Evolutionary conservation across 345 rosid genomes (phyloP), one percentile per base, ranked within the genome.

Genomic region (Ceriops tagal): DNA sequence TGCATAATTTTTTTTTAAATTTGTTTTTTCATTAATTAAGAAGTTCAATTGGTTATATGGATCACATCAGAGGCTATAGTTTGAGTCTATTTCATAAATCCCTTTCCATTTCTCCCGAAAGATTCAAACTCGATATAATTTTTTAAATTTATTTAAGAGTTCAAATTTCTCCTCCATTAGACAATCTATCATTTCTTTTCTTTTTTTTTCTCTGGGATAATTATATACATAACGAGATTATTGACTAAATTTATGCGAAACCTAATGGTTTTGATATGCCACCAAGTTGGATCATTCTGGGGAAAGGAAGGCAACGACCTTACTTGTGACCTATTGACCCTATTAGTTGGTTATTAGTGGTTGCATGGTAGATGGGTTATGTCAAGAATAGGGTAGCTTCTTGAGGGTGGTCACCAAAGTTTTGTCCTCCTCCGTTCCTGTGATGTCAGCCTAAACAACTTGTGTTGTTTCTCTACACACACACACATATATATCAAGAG

Each of bases 231-330:
- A 21, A 62, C 64, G 28, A 35, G 57, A 43, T 13, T 43, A 43
- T 43, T 43, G 18, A 43, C 49, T 43, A 43, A 15, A 69, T 61
- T 60, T 28, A 20, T 28, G 34, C 30, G 21, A 56, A 26, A 49
- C 3, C 26, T 52, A 32, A 52, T 62, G 60, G 35, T 64, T 11
- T 65, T 71, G 77, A 77, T 77, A 69, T 71, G 75, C 77, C 79
- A 77, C 58, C 80, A 68, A 75, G 72, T n/a, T 56, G 58, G 73
- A 61, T 66, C 13, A 27, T 57, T 21, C 1, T 16, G 24, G 64
- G 60, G 64, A 66, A 69, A 53, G 60, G 46, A 43, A 43, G 49
- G 55, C 49, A 37, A 61, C n/a, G 53, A 71, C 16, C 2, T 0
- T 53, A 6, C 34, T 60, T 68, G 34, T 73, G 61, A 71, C 58